Percentiles rank a stretch among this genome's conserved stretches.
Conservation (phyloP, 1,284 basidiomycete species). For the Moesziomyces sp. region DNA sequence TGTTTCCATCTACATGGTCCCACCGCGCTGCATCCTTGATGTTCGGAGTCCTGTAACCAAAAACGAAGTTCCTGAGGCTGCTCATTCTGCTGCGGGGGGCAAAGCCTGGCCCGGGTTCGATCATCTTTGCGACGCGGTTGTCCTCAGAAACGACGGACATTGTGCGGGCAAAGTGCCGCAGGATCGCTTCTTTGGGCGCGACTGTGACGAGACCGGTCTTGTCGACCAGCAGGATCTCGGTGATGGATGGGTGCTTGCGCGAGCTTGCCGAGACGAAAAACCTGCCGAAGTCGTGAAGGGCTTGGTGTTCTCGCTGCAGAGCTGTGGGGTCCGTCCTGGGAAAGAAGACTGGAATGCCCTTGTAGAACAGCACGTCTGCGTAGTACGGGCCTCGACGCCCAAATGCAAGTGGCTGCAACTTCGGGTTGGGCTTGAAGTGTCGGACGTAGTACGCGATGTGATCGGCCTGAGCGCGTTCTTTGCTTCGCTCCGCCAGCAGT, state of each 20-base stretch:
- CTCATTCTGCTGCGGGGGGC: no score
- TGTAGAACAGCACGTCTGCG: neutral
- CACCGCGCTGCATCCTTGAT: neutral
- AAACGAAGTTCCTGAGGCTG: no score
- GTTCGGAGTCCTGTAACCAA: neutral
- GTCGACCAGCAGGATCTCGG: no score
- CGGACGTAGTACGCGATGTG: no score
- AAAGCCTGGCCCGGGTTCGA: constrained; percentile 4
- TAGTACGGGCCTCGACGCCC: neutral
- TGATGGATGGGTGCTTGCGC: neutral
- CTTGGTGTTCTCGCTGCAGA: neutral
- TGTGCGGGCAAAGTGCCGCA: no score
- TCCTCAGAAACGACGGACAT: neutral
- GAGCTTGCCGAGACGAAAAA: neutral
- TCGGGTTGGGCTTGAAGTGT: no score
- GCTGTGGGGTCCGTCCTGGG: neutral
- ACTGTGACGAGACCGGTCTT: no score
- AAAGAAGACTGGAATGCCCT: neutral
- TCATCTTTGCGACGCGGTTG: neutral
- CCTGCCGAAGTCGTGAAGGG: constrained; percentile 1
- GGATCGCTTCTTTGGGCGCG: no score
- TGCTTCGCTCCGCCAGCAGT: no score
- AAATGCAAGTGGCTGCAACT: neutral
- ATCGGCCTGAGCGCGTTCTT: no score
- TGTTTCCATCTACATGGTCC: neutral